These are phyloP conservation scores for Prunus mira DNA, from an alignment of 306 rosid species.

Conservation along the genomic window DNA sequence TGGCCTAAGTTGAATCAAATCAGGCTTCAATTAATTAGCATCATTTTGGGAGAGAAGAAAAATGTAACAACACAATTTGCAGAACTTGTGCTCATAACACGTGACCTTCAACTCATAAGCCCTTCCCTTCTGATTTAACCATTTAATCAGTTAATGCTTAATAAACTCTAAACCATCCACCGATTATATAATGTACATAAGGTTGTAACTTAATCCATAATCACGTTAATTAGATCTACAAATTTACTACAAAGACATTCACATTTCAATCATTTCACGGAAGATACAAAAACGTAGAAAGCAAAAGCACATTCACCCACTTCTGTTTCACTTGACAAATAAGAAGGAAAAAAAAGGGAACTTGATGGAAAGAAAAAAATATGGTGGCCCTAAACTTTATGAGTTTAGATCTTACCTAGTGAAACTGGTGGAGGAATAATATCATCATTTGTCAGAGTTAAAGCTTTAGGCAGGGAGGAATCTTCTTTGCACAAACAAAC, in stretches of 20 bases:
- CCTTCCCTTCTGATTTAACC: neutral
- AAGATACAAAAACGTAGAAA: neutral
- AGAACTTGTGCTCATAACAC: neutral
- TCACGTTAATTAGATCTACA: neutral
- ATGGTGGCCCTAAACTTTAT: conserved; percentile 16
- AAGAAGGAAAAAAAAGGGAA: neutral
- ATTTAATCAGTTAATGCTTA: neutral
- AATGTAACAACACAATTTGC: neutral
- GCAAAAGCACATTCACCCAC: neutral
- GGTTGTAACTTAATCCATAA: neutral
- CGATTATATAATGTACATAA: neutral
- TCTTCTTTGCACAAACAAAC: conserved; percentile 31
- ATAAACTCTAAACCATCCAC: no score
- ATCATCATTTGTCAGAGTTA: conserved; percentile 41
- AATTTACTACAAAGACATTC: neutral
- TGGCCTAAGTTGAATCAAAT: neutral
- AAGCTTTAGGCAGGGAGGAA: conserved; percentile 33
- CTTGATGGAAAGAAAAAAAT: neutral
- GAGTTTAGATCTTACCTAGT: conserved; percentile 52
- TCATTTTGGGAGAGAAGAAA: neutral
- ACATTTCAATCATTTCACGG: neutral
- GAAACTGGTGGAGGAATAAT: conserved; percentile 74
- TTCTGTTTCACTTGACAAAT: neutral
- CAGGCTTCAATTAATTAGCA: neutral
- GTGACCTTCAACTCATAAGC: no score